Conservation (phyloP, 352 stramenopile species). For the Phytopythium chamaehyphon region DNA sequence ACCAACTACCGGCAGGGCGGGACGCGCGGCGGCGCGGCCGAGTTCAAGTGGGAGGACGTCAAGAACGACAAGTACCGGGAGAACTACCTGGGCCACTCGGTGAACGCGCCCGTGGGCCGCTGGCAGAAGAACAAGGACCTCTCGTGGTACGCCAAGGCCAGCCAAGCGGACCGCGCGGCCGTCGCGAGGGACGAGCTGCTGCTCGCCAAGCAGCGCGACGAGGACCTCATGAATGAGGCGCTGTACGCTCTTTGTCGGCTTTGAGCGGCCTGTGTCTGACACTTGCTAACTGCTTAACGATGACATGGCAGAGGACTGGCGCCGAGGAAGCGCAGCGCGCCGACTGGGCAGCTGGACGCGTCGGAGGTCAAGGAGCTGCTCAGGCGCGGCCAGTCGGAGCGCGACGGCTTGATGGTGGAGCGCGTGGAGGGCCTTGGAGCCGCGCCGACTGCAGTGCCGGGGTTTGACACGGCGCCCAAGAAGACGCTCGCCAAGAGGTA, state of each 20-base stretch:
- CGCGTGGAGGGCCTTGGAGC: conserved; percentile 86
- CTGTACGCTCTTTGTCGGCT: conserved; percentile 39
- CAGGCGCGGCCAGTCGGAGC: conserved; percentile 66
- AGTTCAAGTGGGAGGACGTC: conserved; percentile 94
- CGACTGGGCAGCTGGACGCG: conserved; percentile 50
- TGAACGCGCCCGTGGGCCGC: conserved; percentile 82
- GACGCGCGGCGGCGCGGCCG: conserved; percentile 77
- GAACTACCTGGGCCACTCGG: conserved; percentile 88
- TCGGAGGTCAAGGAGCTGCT: conserved; percentile 87
- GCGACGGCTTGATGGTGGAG: conserved; percentile 65
- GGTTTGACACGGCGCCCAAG: conserved; percentile 43
- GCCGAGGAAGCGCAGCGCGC: conserved; percentile 40
- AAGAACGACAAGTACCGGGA: conserved; percentile 93
- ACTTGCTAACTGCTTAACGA: conserved; percentile 1
- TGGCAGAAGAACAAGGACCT: conserved; percentile 91
- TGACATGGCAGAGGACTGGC: conserved; percentile 49
- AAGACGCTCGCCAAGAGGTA: conserved; percentile 74
- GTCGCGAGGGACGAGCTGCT: conserved; percentile 60
- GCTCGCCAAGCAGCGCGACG: conserved; percentile 76
- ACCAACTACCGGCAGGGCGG: conserved; percentile 85
- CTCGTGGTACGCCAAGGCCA: conserved; percentile 86
- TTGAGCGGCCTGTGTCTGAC: background rate
- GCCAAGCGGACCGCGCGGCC: conserved; percentile 42
- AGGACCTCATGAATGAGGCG: conserved; percentile 89
- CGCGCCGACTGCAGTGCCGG: conserved; percentile 40